These are phyloP conservation scores for Plasmodium vivax DNA, from an alignment of 169 alveolate species.

Conservation along the genomic window DNA sequence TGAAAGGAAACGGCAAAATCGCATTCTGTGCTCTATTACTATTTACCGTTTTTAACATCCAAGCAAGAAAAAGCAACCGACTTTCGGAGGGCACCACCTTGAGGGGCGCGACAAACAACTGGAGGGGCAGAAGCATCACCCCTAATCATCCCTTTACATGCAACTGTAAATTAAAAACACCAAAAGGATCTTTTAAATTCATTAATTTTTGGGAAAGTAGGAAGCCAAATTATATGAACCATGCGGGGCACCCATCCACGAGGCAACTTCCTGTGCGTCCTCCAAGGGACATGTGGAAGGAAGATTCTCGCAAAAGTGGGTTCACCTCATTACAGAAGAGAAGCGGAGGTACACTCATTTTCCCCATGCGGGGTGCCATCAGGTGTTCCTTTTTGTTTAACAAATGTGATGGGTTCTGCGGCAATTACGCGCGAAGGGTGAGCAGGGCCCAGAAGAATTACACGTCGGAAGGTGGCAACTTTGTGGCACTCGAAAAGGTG, in stretches of 20 bases:
- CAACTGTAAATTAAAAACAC: neutral
- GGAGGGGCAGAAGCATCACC: neutral
- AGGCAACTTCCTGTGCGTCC: neutral
- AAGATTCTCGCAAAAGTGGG: neutral
- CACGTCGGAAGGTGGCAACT: neutral
- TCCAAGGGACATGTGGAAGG: neutral
- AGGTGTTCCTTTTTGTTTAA: neutral
- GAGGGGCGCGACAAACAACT: neutral
- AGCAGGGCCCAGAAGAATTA: neutral
- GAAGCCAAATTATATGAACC: neutral
- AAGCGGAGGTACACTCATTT: neutral
- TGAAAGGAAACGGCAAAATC: conserved; percentile 4
- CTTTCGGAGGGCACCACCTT: neutral
- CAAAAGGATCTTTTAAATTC: neutral
- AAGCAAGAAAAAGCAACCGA: conserved; percentile 11
- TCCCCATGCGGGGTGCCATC: neutral
- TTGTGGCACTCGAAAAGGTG: neutral
- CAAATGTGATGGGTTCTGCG: neutral
- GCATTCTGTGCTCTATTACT: conserved; percentile 17
- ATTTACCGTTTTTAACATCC: conserved; percentile 24
- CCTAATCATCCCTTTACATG: neutral
- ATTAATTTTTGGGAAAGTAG: neutral
- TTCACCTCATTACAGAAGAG: neutral
- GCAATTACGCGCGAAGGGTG: neutral
- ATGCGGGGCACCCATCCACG: neutral